Base-by-base conservation (phyloP, 768 basidiomycete species). In the Auricularia heimuer region DNA sequence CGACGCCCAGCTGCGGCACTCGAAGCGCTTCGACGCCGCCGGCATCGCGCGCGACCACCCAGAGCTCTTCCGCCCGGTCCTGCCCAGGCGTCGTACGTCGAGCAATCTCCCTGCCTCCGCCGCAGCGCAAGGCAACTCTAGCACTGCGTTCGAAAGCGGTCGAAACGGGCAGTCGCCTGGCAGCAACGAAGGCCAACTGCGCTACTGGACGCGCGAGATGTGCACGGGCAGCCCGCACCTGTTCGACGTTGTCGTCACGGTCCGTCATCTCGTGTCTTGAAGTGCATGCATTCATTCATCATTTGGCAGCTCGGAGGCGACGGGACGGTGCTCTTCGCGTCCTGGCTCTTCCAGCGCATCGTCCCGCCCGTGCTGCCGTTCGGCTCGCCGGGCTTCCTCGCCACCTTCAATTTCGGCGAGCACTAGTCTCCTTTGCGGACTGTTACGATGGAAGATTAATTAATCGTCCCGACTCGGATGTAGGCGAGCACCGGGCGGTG, bases 301-400 rank as follows among this genome's bases (percentile, higher is more conserved):
- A 24, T 34, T 64, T 62, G 45, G 58, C 29, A 98, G 95, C 87
- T 98, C 67, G 97, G 97, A 60, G 97, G 97, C 11, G 97, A 99
- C 73, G 97, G 97, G 12, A 99, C 97, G 0, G 95, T 98, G 2
- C 84, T 99, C 16, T 99, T 98, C 78, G 97, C 97, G 4, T 98
- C 97, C 3, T 98, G 97, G 97, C 80, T 99, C 37, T 99, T 99
- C 80, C 97, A 99, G 74, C 87, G 88, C 63, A 93, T 99, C 71
- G 97, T 98, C 18, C 97, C 97, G n/a, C 97, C 97, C 12, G 94
- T 98, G 44, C 88, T 99, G 14, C 88, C 97, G 0, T 99, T 99
- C 34, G 97, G 97, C 54, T 98, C 96, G 3, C 84, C 98, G 33
- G 96, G 97, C 60, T 99, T 99, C 78, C 88, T 95, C 63, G 98